These are phyloP conservation scores for Rhodotorula sp. DNA, from an alignment of 1,284 basidiomycete genomes.

Conservation along the genomic window DNA sequence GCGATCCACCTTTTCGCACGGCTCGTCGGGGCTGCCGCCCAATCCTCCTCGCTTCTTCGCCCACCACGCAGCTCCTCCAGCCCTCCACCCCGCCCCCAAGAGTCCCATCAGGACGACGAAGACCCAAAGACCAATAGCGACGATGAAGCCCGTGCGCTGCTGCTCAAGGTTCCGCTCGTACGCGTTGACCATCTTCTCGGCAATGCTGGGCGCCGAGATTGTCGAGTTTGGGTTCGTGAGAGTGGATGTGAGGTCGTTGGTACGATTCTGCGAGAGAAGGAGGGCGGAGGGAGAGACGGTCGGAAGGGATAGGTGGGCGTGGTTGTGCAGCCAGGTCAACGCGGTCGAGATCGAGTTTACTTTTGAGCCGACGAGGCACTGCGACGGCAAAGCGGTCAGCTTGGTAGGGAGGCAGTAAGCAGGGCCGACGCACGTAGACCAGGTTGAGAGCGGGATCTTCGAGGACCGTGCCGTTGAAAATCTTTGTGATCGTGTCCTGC, in stretches of 20 bases:
- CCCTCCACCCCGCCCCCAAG: conserved; percentile 60
- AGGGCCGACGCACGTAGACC: conserved; percentile 50
- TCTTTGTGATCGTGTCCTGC: conserved; percentile 62
- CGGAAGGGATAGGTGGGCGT: conserved; percentile 64
- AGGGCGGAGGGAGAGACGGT: conserved; percentile 68
- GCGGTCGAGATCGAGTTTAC: conserved; percentile 80
- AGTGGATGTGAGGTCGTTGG: conserved; percentile 29
- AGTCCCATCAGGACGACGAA: conserved; percentile 72
- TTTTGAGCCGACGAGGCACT: conserved; percentile 85
- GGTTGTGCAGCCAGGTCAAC: conserved; percentile 82
- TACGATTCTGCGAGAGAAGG: conserved; percentile 30
- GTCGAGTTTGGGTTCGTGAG: conserved; percentile 30
- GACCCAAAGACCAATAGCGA: conserved; percentile 77
- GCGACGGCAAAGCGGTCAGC: conserved; percentile 30
- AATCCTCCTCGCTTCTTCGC: background rate
- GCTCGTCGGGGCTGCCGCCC: background rate
- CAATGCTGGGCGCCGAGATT: conserved; percentile 49
- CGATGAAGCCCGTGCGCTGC: conserved; percentile 75
- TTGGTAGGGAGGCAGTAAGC: conserved; percentile 9
- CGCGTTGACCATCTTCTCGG: conserved; percentile 68
- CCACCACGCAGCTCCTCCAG: background rate
- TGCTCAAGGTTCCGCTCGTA: conserved; percentile 72
- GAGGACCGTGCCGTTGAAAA: conserved; percentile 80
- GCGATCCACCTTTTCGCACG: background rate
- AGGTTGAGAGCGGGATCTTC: conserved; percentile 74